phyloP scores from a whole-genome alignment of 2,329 filamentous ascomycete genomes.

The Hymenoscyphus linearis region DNA sequence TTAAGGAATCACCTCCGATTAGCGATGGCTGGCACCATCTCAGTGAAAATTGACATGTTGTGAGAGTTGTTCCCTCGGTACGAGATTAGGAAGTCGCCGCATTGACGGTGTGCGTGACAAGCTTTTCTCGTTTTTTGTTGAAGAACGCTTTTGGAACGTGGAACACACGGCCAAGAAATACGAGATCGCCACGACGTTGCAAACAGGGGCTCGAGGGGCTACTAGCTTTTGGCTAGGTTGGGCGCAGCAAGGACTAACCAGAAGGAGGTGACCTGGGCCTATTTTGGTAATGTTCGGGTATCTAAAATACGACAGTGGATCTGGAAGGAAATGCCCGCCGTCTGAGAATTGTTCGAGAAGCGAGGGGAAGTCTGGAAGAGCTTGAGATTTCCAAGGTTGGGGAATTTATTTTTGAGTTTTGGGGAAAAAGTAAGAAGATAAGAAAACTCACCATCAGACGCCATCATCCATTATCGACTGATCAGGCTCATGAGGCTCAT shows the following conservation, averaged over 20 bases:
- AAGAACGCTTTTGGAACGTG: neutral
- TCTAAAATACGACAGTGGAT: neutral
- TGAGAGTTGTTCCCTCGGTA: neutral
- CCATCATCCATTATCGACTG: too few relatives aligned
- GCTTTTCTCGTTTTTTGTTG: neutral
- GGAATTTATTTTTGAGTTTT: too few relatives aligned
- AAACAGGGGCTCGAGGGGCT: neutral
- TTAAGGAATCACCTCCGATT: neutral
- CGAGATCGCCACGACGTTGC: neutral
- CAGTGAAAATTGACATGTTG: neutral
- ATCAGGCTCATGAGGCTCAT: too few relatives aligned
- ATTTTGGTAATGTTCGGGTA: neutral
- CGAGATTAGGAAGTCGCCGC: neutral
- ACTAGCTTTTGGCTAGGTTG: too few relatives aligned
- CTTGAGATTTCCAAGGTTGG: neutral
- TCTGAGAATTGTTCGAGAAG: neutral
- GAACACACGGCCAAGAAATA: neutral
- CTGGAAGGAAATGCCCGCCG: neutral
- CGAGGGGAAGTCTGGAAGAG: too few relatives aligned
- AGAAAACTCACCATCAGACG: too few relatives aligned
- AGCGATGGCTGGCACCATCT: neutral
- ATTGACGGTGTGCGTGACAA: neutral
- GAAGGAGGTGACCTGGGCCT: neutral
- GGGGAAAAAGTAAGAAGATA: too few relatives aligned
- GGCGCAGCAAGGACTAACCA: neutral